Conservation (phyloP, 129 eudicot species). For the Smallanthus sonchifolius region DNA sequence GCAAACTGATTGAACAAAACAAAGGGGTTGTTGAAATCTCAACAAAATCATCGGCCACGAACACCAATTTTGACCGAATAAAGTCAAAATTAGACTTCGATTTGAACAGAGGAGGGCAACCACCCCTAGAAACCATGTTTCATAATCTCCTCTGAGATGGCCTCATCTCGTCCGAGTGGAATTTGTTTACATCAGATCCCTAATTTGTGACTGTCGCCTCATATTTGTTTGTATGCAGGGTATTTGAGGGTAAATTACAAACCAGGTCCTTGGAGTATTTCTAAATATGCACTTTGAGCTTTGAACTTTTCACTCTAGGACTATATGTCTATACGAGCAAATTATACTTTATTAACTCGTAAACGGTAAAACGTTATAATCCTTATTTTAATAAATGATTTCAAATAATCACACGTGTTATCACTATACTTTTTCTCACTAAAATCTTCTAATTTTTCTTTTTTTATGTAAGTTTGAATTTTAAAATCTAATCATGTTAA, state of each 20-base stretch:
- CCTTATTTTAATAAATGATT: too few relatives aligned
- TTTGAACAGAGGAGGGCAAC: neutral
- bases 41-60: slow-evolving; percentile 16
- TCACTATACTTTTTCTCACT: too few relatives aligned
- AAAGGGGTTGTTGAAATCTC: slow-evolving; percentile 3
- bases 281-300: neutral
- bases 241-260: neutral
- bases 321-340: too few relatives aligned
- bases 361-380: too few relatives aligned
- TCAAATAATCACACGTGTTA: too few relatives aligned
- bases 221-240: neutral
- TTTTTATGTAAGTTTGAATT: too few relatives aligned
- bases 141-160: neutral
- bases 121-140: neutral
- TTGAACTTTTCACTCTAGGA: too few relatives aligned
- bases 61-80: neutral
- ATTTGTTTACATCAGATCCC: neutral
- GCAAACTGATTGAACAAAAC: too few relatives aligned
- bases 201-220: neutral
- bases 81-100: neutral
- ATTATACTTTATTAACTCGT: too few relatives aligned
- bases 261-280: neutral
- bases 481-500: too few relatives aligned
- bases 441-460: too few relatives aligned
- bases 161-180: slow-evolving; percentile 14